phyloP scores from a whole-genome alignment of 2,329 filamentous ascomycete species.

The Colletotrichum gloeosporioides region DNA sequence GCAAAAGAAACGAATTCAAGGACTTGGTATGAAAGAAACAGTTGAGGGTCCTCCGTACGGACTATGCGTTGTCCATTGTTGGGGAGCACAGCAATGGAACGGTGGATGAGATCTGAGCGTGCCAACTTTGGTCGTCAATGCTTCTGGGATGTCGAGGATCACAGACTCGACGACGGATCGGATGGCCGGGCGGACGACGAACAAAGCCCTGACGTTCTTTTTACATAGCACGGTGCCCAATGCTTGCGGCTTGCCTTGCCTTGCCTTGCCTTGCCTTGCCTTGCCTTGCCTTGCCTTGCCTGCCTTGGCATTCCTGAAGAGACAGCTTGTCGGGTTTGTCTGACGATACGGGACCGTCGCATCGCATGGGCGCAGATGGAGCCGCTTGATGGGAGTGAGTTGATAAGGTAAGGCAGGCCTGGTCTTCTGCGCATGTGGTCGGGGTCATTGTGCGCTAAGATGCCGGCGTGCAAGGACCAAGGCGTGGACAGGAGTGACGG shows the following conservation, averaged over 20 bases:
- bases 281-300: not conserved
- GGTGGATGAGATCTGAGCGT: not conserved
- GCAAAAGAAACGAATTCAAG: not conserved
- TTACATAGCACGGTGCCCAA: not conserved
- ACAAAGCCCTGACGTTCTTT: not conserved
- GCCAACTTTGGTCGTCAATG: slow-evolving; percentile 9
- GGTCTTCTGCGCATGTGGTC: not conserved
- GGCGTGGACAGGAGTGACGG: not conserved
- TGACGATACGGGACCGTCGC: slow-evolving; percentile 1
- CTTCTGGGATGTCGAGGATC: slow-evolving; percentile 17
- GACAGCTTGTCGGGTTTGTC: not conserved
- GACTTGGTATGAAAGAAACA: not conserved
- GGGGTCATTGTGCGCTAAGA: slow-evolving; percentile 1
- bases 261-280: not conserved
- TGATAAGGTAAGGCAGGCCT: not conserved
- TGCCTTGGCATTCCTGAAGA: not conserved
- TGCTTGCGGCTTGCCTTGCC: not conserved
- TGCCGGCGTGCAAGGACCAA: not conserved
- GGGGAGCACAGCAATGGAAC: not conserved
- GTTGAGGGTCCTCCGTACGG: not conserved
- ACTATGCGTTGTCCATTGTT: slow-evolving; percentile 17
- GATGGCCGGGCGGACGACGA: slow-evolving; percentile 10
- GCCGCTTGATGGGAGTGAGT: not conserved
- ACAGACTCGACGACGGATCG: slow-evolving; percentile 12
- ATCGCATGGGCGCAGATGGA: slow-evolving; percentile 2